Evolutionary conservation across 139 green algal genomes (phyloP).

Genomic region (Gonium pectorale): DNA sequence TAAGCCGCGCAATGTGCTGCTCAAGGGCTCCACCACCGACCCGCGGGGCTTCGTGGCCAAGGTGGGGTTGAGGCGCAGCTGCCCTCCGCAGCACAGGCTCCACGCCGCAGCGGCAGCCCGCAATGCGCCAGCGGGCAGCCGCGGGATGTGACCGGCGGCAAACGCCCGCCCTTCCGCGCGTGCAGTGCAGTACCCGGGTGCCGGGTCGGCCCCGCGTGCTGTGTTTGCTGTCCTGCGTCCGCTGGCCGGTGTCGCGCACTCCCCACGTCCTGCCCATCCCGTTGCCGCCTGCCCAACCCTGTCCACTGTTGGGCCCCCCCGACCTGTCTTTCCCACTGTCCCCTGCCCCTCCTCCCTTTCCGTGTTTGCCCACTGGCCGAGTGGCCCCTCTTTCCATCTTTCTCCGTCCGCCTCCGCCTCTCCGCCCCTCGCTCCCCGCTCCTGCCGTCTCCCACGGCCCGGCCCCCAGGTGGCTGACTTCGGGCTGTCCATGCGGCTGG

Average conservation of each 20-base stretch:
- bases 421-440: background rate
- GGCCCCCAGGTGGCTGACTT: constrained; percentile 60
- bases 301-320: too few relatives aligned
- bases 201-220: too few relatives aligned
- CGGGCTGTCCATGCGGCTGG: constrained; percentile 56
- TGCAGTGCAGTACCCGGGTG: too few relatives aligned
- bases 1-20: constrained; percentile 55
- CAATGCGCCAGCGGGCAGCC: too few relatives aligned
- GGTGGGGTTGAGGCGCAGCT: background rate
- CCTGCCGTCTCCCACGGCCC: background rate
- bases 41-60: constrained; percentile 36
- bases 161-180: too few relatives aligned
- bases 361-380: background rate
- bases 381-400: background rate
- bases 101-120: too few relatives aligned
- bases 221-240: too few relatives aligned
- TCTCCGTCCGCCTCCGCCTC: background rate
- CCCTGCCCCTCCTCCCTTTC: background rate
- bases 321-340: background rate
- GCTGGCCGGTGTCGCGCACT: too few relatives aligned
- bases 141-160: too few relatives aligned
- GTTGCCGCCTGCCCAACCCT: too few relatives aligned
- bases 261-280: too few relatives aligned
- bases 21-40: constrained; percentile 38
- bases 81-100: too few relatives aligned